phyloP scores from a whole-genome alignment of 129 eudicot species.

The Arctium minus region DNA sequence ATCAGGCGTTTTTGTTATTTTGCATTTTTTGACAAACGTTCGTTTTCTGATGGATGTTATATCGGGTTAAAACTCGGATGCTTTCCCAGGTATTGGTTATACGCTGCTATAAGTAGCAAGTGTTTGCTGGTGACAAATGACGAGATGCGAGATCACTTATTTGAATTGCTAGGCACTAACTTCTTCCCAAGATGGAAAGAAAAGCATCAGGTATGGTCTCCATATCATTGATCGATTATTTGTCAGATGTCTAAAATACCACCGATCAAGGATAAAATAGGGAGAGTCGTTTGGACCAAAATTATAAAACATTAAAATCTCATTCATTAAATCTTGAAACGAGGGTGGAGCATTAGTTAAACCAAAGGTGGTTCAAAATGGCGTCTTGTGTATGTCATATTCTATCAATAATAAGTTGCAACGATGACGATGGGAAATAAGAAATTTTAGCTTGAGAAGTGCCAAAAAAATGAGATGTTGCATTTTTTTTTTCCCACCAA shows the following conservation, averaged over 20 bases:
- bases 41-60: not conserved
- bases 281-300: not conserved
- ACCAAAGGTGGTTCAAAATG: too few relatives aligned
- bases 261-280: not conserved
- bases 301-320: not conserved
- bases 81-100: constrained; percentile 78
- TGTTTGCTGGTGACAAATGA: constrained; percentile 87
- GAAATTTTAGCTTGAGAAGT: too few relatives aligned
- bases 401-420: too few relatives aligned
- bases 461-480: too few relatives aligned
- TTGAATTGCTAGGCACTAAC: constrained; percentile 74
- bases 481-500: too few relatives aligned
- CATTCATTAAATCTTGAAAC: not conserved
- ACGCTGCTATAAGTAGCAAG: constrained; percentile 83
- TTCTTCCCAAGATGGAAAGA: constrained; percentile 97
- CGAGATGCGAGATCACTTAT: constrained; percentile 96
- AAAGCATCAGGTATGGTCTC: constrained; percentile 66
- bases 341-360: too few relatives aligned
- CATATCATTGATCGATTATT: not conserved
- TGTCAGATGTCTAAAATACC: not conserved
- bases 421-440: too few relatives aligned
- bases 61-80: not conserved
- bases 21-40: not conserved
- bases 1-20: not conserved
- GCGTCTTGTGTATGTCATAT: too few relatives aligned